Evolutionary conservation across 2,329 filamentous ascomycete species (phyloP).

Genomic region (Fusarium pseudonygamai): DNA sequence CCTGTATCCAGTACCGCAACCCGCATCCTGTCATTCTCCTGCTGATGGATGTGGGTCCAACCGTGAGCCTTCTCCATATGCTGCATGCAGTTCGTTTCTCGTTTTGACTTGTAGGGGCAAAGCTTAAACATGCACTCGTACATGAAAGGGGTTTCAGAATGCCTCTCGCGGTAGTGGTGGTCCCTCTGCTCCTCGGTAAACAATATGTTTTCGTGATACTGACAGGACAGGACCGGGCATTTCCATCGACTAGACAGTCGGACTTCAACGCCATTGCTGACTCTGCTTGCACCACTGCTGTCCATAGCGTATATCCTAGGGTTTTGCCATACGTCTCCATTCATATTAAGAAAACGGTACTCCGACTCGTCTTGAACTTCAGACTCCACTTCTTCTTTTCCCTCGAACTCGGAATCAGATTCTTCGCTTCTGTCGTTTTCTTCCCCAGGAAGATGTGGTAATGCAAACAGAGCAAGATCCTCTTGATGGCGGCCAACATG

Average conservation of each 20-base stretch:
- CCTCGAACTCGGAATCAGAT: rapidly evolving
- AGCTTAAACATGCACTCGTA: constrained; percentile 84
- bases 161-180: constrained; percentile 94
- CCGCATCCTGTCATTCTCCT: no score
- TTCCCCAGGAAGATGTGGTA: no score
- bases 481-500: constrained; percentile 9
- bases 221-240: constrained; percentile 84
- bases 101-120: constrained; percentile 93
- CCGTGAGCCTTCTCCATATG: constrained; percentile 98
- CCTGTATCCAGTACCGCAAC: no score
- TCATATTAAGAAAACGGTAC: no score
- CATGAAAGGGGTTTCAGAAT: constrained; percentile 79
- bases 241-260: no score
- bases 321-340: no score
- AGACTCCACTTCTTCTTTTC: rapidly evolving
- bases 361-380: no score
- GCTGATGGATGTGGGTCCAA: constrained; percentile 87
- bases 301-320: no score
- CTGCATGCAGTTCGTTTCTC: constrained; percentile 95
- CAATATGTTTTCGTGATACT: constrained; percentile 89
- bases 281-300: no score
- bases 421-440: no score
- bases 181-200: constrained; percentile 97
- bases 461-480: not conserved
- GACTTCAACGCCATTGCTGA: no score